These are phyloP conservation scores for Colletotrichum graminicola DNA, from an alignment of 2,329 filamentous ascomycete species.

Conservation along the genomic window DNA sequence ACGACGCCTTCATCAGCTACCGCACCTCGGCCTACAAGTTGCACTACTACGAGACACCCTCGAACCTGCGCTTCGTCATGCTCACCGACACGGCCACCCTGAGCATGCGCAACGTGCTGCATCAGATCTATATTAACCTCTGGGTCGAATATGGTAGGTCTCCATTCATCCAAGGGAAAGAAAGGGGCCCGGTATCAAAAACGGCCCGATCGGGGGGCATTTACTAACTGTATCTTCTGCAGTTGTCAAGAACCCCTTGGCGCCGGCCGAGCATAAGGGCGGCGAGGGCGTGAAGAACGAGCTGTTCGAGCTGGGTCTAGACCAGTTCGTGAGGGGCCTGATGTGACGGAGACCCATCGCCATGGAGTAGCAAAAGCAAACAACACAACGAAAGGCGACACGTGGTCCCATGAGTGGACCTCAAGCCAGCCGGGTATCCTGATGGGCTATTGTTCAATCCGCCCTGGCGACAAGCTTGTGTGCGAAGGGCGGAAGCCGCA, in stretches of 20 bases:
- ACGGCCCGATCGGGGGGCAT: neutral
- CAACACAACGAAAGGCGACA: neutral
- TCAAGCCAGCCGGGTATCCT: neutral
- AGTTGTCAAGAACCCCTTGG: conserved; percentile 79
- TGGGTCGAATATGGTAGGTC: conserved; percentile 91
- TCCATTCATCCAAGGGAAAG: neutral
- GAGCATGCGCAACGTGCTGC: conserved; percentile 93
- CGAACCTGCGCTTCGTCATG: conserved; percentile 96
- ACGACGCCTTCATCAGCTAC: conserved; percentile 95
- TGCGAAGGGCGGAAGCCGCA: neutral
- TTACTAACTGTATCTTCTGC: conserved; percentile 40
- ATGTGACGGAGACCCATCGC: conserved; percentile 57
- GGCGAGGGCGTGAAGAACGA: conserved; percentile 79
- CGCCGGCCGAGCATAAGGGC: conserved; percentile 76
- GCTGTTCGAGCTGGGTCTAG: conserved; percentile 78
- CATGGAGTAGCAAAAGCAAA: neutral
- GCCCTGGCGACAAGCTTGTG: neutral
- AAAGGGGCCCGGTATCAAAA: no score
- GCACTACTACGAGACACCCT: conserved; percentile 98
- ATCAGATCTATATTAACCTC: conserved; percentile 98
- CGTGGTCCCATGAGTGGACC: neutral
- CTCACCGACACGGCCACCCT: conserved; percentile 89
- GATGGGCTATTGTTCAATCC: neutral
- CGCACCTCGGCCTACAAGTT: conserved; percentile 96
- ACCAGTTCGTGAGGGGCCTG: conserved; percentile 80